Percentiles rank a stretch among this genome's conserved stretches.
Evolutionary conservation across 2,329 filamentous ascomycete species (phyloP).

Genomic region (Nemania diffusa): DNA sequence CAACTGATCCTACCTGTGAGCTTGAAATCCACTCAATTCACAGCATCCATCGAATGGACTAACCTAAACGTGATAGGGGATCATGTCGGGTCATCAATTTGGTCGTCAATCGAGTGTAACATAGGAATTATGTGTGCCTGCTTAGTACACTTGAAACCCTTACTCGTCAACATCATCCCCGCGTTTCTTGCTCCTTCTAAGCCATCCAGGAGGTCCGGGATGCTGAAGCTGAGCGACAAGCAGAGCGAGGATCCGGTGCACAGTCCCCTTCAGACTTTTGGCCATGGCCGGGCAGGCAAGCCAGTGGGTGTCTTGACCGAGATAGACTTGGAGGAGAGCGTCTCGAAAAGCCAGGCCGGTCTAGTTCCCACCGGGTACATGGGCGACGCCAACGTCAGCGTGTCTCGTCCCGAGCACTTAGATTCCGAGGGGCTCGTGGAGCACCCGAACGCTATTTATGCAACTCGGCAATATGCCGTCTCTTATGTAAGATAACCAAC

Average conservation of each 20-base stretch:
- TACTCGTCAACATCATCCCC: conserved; percentile 40
- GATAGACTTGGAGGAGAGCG: conserved; percentile 13
- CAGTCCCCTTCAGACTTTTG: conserved; percentile 21
- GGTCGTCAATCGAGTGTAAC: conserved; percentile 24
- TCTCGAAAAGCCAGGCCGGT: not conserved
- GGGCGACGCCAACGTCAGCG: conserved; percentile 5
- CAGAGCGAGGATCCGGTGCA: not conserved
- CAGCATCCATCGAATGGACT: not conserved
- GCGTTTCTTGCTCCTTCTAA: not conserved
- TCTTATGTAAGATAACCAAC: conserved; percentile 5
- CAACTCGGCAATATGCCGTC: conserved; percentile 14
- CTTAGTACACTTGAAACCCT: conserved; percentile 17
- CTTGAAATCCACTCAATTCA: not conserved
- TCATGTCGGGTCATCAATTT: conserved; percentile 16
- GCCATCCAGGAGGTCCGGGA: conserved; percentile 4
- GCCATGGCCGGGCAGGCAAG: conserved; percentile 5
- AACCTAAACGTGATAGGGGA: conserved; percentile 5
- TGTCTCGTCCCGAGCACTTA: not conserved
- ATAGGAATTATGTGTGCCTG: conserved; percentile 20
- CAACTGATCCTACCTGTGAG: conserved; percentile 15
- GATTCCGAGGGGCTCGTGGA: too few relatives aligned
- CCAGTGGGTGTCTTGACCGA: conserved; percentile 17
- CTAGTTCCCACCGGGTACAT: conserved; percentile 2
- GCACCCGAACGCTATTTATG: conserved; percentile 14
- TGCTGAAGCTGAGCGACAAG: conserved; percentile 15